Evolutionary conservation across 176 grass and related monocot genomes (phyloP), one percentile per base, ranked within the genome.

Genomic region (Leersia perrieri): DNA sequence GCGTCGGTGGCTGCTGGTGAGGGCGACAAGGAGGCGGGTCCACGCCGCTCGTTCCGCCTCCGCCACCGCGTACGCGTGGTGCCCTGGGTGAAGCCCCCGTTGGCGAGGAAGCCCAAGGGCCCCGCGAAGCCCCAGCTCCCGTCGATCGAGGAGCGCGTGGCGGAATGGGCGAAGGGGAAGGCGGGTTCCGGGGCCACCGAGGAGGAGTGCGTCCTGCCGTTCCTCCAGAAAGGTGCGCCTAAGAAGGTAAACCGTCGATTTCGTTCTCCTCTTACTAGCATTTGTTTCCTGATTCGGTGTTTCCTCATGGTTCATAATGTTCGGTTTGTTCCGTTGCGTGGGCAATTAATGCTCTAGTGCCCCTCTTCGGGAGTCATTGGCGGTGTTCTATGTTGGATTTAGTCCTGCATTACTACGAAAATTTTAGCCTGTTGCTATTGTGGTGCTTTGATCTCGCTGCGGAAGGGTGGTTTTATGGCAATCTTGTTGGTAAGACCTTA

Each of bases 131-230:
- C 70, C 16, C 40, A 2, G 15, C 38, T 26, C 4, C 78, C 20
- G 27, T 71, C 26, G 8, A 38, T 85, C 6, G 51, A 70, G 1
- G 41, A 20, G 35, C 75, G 36, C 58, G 77, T 41, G 53, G 82
- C 75, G 53, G 82, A 85, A 27, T 89, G 82, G 87, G 77, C 7
- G 7, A 28, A 16, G 34, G 64, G 11, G 33, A 85, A 89, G 53
- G 71, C 61, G n/a, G 76, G 51, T 7, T 76, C 33, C 0, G 87
- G 87, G 28, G 82, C 39, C 7, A 25, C 71, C 3, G 14, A 70
- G 71, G 87, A 89, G 55, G 87, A 89, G 6, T 85, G 82, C 82
- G 40, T 71, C 64, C 82, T 89, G n/a, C 82, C 82, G 11, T 89
- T 89, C 72, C 87, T 81, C 63, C 76, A 32, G 15, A 85, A 70